phyloP scores from a whole-genome alignment of 1,284 basidiomycete species.

The Ceratobasidium sp. region DNA sequence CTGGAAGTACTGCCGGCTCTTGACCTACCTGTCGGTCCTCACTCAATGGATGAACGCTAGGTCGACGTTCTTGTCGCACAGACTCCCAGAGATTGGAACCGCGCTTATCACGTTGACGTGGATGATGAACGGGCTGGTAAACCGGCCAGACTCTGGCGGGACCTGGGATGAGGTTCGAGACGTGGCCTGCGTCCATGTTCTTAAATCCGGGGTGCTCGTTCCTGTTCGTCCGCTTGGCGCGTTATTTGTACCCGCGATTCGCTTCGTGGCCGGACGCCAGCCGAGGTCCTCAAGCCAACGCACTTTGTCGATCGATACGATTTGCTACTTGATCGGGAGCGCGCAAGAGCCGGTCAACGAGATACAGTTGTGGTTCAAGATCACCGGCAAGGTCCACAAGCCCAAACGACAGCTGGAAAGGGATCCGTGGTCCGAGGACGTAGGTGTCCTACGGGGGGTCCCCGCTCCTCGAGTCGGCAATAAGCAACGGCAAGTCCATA shows the following conservation, averaged over 20 bases:
- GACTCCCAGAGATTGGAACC: background rate
- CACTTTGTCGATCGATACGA: background rate
- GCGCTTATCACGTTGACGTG: background rate
- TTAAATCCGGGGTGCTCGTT: background rate
- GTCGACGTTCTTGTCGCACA: background rate
- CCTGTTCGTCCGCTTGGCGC: background rate
- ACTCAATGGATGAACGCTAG: background rate
- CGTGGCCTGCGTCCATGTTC: background rate
- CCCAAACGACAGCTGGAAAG: background rate
- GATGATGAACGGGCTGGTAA: conserved; percentile 1
- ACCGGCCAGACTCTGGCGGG: background rate
- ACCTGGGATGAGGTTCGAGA: conserved; percentile 4
- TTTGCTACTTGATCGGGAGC: background rate
- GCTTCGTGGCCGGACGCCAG: background rate
- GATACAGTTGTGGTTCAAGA: background rate
- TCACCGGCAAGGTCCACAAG: background rate
- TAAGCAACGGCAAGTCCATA: background rate
- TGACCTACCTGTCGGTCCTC: too few relatives aligned
- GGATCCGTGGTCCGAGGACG: background rate
- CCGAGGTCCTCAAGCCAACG: background rate
- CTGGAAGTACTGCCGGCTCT: background rate
- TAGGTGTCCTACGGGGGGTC: background rate
- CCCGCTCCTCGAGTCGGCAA: background rate
- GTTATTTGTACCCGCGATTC: background rate
- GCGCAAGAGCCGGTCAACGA: background rate